phyloP scores from a whole-genome alignment of 805 yeast genomes.

The Candida dendrica region DNA sequence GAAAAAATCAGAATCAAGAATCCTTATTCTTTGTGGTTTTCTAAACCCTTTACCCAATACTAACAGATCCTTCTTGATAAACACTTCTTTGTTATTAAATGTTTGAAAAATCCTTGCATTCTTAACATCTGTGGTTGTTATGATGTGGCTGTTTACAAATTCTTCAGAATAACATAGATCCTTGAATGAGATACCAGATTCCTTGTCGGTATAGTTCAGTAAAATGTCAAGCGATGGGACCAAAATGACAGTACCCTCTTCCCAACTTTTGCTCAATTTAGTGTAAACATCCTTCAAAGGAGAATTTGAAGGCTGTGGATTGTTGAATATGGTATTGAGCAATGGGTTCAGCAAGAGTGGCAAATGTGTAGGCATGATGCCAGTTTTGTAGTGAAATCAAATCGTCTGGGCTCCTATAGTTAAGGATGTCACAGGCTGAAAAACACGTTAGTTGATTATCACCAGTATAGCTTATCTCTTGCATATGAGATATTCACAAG shows the following conservation, averaged over 20 bases:
- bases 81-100: conserved; percentile 46
- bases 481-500: no score
- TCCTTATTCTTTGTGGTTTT: conserved; percentile 33
- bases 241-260: conserved; percentile 48
- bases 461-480: no score
- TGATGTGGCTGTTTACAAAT: conserved; percentile 57
- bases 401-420: no score
- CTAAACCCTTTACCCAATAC: conserved; percentile 55
- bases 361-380: conserved; percentile 31
- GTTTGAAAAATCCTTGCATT: conserved; percentile 40
- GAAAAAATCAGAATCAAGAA: conserved; percentile 40
- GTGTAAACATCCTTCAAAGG: conserved; percentile 41
- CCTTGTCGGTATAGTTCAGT: conserved; percentile 30
- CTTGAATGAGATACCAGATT: conserved; percentile 29
- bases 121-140: conserved; percentile 29
- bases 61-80: conserved; percentile 46
- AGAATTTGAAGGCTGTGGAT: conserved; percentile 42
- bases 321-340: conserved; percentile 58
- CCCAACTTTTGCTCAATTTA: conserved; percentile 25
- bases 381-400: neutral
- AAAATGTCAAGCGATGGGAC: conserved; percentile 54
- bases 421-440: no score
- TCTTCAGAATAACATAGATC: conserved; percentile 55
- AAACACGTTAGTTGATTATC: no score
- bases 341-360: conserved; percentile 58